phyloP scores from a whole-genome alignment of 1,139 yeast genomes.

The Geotrichum phurueaensis region DNA sequence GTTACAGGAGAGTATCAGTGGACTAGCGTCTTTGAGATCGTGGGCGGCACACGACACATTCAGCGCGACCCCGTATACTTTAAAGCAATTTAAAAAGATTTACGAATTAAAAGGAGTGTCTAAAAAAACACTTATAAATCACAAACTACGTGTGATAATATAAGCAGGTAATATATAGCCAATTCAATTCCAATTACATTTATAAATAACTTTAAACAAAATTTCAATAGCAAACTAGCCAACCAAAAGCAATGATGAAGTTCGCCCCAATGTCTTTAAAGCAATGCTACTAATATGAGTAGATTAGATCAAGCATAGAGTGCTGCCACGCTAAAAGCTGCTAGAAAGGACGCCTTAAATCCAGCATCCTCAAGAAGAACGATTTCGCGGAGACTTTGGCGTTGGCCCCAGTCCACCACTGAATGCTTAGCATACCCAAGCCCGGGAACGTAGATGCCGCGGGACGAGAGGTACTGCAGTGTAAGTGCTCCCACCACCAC shows the following conservation, averaged over 20 bases:
- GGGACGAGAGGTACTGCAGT: conserved; percentile 53
- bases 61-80: conserved; percentile 36
- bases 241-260: not conserved
- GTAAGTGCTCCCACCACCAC: conserved; percentile 47
- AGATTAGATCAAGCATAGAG: conserved; percentile 38
- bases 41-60: conserved; percentile 24
- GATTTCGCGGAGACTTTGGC: conserved; percentile 45
- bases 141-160: not conserved
- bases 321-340: conserved; percentile 61
- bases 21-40: conserved; percentile 60
- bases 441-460: conserved; percentile 43
- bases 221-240: not conserved
- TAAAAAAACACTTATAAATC: not conserved
- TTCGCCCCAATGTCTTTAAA: not conserved
- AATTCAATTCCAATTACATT: not conserved
- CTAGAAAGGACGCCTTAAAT: conserved; percentile 55
- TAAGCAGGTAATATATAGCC: not conserved
- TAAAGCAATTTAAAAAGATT: conserved; percentile 24
- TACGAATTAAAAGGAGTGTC: not conserved
- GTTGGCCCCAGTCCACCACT: conserved; percentile 43
- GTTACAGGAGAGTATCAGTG: conserved; percentile 75
- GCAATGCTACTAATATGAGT: not conserved
- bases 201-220: not conserved
- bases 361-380: conserved; percentile 58
- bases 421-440: conserved; percentile 31